A percentile compares a stretch with the other conserved stretches of the same genome.
Evolutionary conservation across 192 early-diverging fungal species (phyloP).

Genomic region (Coemansia pectinata): DNA sequence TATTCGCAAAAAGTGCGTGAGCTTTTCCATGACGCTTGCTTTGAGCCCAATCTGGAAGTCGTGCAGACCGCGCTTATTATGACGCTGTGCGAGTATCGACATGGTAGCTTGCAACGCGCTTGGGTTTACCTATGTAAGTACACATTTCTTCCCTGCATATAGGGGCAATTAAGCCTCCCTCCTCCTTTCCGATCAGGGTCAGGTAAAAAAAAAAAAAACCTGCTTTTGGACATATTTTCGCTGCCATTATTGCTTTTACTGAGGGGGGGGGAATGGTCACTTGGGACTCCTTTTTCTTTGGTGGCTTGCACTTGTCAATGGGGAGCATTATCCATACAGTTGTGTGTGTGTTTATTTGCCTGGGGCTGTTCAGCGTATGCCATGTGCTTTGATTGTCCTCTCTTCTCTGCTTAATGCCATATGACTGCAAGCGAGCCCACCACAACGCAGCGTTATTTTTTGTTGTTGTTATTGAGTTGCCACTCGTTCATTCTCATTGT

Average conservation of each 20-base stretch:
- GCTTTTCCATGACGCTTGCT: conserved; percentile 54
- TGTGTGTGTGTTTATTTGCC: background rate
- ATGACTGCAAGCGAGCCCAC: conserved; percentile 1
- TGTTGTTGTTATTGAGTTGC: conserved; percentile 5
- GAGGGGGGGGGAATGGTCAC: background rate
- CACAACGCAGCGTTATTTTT: background rate
- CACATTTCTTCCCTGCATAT: background rate
- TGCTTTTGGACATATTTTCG: background rate
- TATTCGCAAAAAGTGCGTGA: conserved; percentile 54
- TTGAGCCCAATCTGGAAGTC: conserved; percentile 52
- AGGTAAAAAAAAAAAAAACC: background rate
- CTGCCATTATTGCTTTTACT: background rate
- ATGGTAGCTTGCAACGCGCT: conserved; percentile 47
- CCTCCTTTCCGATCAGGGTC: conserved; percentile 1
- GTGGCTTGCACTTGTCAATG: conserved; percentile 29
- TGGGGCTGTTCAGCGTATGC: background rate
- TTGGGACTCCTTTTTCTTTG: background rate
- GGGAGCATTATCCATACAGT: background rate
- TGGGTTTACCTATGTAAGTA: conserved; percentile 59
- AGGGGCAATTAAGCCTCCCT: background rate
- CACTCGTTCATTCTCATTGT: conserved; percentile 1
- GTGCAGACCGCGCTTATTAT: conserved; percentile 56
- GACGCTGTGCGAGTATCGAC: conserved; percentile 57
- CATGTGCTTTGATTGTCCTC: conserved; percentile 6
- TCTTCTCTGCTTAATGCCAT: background rate